Percentiles rank a stretch among this genome's conserved stretches.
These are phyloP conservation scores for Arabidopsis lyrata DNA, from an alignment of 441 rosid species.

Conservation along the genomic window DNA sequence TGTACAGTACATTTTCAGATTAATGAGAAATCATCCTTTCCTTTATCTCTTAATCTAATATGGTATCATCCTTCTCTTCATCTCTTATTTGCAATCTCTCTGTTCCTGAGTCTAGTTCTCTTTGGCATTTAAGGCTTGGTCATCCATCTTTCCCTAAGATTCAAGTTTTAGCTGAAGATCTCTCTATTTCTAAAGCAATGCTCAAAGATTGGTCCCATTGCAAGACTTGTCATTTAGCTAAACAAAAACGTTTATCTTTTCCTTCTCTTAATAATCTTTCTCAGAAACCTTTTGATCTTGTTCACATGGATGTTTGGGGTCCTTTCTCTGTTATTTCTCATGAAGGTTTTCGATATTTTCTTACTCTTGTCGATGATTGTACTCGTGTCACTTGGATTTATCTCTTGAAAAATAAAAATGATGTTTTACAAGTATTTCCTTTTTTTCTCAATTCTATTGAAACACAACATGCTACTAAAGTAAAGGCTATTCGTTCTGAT, in stretches of 20 bases:
- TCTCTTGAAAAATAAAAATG: not conserved
- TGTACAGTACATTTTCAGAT: too few species aligned
- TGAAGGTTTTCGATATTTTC: not conserved
- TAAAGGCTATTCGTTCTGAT: not conserved
- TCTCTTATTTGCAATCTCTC: not conserved
- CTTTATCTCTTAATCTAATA: too few species aligned
- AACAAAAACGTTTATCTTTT: not conserved
- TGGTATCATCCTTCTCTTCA: not conserved
- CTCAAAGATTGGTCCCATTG: not conserved
- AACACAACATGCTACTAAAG: not conserved
- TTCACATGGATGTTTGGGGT: constrained; percentile 5
- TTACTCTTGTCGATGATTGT: constrained; percentile 4
- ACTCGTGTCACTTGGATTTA: not conserved
- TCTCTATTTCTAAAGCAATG: rapidly evolving
- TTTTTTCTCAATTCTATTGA: too few species aligned
- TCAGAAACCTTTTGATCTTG: not conserved
- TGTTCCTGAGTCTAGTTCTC: not conserved
- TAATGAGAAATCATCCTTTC: too few species aligned
- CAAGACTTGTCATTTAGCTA: not conserved
- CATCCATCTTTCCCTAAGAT: not conserved
- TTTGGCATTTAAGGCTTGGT: not conserved
- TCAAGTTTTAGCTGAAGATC: not conserved
- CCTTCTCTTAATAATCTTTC: not conserved
- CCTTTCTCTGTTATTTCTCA: not conserved
- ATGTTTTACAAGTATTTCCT: not conserved